Conservation (phyloP, 768 basidiomycete species). For the Suillus tomentosus region DNA sequence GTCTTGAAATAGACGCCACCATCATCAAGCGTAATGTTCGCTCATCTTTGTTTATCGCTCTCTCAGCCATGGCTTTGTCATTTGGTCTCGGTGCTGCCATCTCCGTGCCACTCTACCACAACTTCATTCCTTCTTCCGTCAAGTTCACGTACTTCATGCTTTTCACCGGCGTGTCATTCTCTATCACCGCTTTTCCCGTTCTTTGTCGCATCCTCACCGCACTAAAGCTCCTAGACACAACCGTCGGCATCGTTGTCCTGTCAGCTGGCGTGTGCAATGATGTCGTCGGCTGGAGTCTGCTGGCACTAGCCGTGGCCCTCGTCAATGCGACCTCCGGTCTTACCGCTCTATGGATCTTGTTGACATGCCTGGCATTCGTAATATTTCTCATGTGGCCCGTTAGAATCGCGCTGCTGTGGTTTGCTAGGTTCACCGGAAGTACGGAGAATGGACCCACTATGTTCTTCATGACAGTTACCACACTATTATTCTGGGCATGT, state of each 20-base stretch:
- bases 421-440: slow-evolving; percentile 79
- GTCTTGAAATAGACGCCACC: slow-evolving; percentile 83
- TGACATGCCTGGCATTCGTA: slow-evolving; percentile 80
- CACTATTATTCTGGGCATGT: slow-evolving; percentile 79
- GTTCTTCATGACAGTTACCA: slow-evolving; percentile 84
- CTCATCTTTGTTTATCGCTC: slow-evolving; percentile 64
- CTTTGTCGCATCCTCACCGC: slow-evolving; percentile 89
- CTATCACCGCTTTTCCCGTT: slow-evolving; percentile 88
- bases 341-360: slow-evolving; percentile 83
- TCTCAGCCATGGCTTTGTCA: slow-evolving; percentile 83
- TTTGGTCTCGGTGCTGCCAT: slow-evolving; percentile 85
- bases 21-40: slow-evolving; percentile 79
- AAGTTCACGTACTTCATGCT: slow-evolving; percentile 90
- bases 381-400: slow-evolving; percentile 74
- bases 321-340: slow-evolving; percentile 86
- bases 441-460: slow-evolving; percentile 82
- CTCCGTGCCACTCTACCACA: slow-evolving; percentile 71
- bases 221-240: slow-evolving; percentile 87
- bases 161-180: slow-evolving; percentile 89
- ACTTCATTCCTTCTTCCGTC: slow-evolving; percentile 61
- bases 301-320: slow-evolving; percentile 89
- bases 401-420: slow-evolving; percentile 61
- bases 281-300: slow-evolving; percentile 85
- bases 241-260: slow-evolving; percentile 89
- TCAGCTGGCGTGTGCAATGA: slow-evolving; percentile 92